Evolutionary conservation across 1,139 yeast species (phyloP), one percentile per base, ranked within the genome.

Genomic region (Sugiyamaella pinicola): DNA sequence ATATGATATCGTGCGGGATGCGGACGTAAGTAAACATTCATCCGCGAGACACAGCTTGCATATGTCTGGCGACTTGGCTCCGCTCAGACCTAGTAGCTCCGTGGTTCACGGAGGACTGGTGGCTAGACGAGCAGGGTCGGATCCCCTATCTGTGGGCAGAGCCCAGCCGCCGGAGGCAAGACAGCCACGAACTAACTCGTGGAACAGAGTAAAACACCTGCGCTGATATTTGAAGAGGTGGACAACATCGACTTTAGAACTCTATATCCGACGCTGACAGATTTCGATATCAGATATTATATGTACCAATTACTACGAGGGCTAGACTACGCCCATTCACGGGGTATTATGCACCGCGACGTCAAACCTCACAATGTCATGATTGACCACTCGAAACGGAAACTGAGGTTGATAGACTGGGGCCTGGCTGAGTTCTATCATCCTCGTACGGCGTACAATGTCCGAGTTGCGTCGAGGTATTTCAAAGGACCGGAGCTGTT

Each of bases 331-430:
- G 84, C 90, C 24, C 98, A 91, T 71, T 87, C 96, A 4, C 87
- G 86, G 88, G 98, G 98, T 24, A 89, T 91, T 56, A 91, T 91
- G 86, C 98, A 91, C 70, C 78, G 98, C 67, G 98, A 91, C 71
- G 97, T 91, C 57, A 91, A 91, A 69, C 98, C 98, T 10, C 96
- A 91, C 67, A 91, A 91, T 67, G 91, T 91, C 50, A 91, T 91
- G 96, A 91, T 91, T 62, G 97, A 91, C 69, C 96, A 89, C 60
- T 78, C 80, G 52, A 74, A 75, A 58, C 80, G 80, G 62, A 74
- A 64, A 55, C 74, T 91, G 61, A 79, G 96, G 60, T 77, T 91
- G 58, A 91, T 91, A 60, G 98, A 91, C 73, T 91, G 98, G 98
- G 98, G 98, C 6, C 75, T 91, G 58, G 97, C 97, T 1, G 98